Base-by-base conservation (phyloP, 176 grass and related monocot species). In the Lolium perenne region DNA sequence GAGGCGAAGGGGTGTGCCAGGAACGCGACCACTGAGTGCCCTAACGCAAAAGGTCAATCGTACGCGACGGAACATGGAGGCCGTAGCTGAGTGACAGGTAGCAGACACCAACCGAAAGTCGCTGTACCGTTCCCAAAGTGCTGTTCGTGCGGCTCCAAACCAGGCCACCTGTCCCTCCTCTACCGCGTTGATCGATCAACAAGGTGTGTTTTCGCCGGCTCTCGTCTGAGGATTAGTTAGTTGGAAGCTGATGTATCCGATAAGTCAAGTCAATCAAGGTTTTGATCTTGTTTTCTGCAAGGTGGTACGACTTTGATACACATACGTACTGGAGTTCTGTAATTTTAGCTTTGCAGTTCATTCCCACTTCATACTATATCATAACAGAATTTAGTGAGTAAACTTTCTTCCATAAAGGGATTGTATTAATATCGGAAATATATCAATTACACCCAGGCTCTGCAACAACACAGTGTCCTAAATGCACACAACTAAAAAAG, bases 31-130 rank as follows among this genome's bases (percentile, higher is more conserved):
- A 71, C 78, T 12, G 15, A 13, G 23, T 7, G 79, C 6, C 14
- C 2, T 11, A 10, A 17, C 26, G 12, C 3, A 7, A 50, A 41
- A 15, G 58, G 58, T 56, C 35, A 50, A 41, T 58, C 46, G 22
- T 50, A 51, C 71, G 1, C 66, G 2, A 6, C 67, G 20, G 75
- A 71, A 80, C 84, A 74, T 90, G 89, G 20, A 23, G 80, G 89
- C 84, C 16, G 43, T 83, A 81, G 54, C 67, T 0, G 89, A 18
- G 80, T 51, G 89, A 91, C 89, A 91, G 67, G 89, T 91, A 53
- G 89, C 85, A 14, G 8, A 29, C 14, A 15, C 5, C 70, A 40
- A 48, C 89, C 89, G 85, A 91, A 91, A 91, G 89, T 35, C 1
- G 8, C 56, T 79, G 84, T 9, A 16, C 84, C 56, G 3, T 9